These are phyloP conservation scores for Geotrichum cucujoidarum DNA, from an alignment of 1,139 yeast genomes.

Conservation along the genomic window DNA sequence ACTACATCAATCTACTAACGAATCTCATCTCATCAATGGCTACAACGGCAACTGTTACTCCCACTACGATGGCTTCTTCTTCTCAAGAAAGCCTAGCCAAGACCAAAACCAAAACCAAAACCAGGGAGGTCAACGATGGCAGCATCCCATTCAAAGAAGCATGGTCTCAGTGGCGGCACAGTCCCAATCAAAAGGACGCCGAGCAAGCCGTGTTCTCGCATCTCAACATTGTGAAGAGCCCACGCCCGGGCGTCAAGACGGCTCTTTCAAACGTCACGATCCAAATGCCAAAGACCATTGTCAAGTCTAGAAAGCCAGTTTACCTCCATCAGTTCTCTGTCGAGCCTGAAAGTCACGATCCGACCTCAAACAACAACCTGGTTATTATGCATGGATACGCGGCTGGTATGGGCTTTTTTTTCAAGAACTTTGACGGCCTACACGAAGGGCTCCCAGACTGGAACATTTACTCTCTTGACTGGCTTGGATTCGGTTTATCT, in stretches of 20 bases:
- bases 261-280: constrained; percentile 40
- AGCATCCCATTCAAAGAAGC: constrained; percentile 36
- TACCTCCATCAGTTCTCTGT: constrained; percentile 51
- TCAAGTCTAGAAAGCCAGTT: constrained; percentile 47
- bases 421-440: constrained; percentile 58
- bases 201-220: constrained; percentile 43
- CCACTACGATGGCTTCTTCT: not conserved
- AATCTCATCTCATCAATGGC: not conserved
- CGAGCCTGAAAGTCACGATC: constrained; percentile 23
- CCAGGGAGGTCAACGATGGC: too few relatives aligned
- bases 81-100: constrained; percentile 6
- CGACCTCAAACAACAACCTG: constrained; percentile 27
- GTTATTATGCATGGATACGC: constrained; percentile 85
- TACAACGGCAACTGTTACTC: not conserved
- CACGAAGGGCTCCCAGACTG: constrained; percentile 26
- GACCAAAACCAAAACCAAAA: not conserved
- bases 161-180: constrained; percentile 42
- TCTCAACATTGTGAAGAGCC: constrained; percentile 51
- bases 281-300: constrained; percentile 46
- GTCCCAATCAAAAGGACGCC: constrained; percentile 38
- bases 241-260: constrained; percentile 4
- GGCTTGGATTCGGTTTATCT: constrained; percentile 77
- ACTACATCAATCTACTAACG: too few relatives aligned
- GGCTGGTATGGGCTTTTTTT: constrained; percentile 75
- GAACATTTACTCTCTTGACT: constrained; percentile 61